Base-by-base conservation (phyloP, 176 grass and related monocot species). In the Cenchrus purpureus region DNA sequence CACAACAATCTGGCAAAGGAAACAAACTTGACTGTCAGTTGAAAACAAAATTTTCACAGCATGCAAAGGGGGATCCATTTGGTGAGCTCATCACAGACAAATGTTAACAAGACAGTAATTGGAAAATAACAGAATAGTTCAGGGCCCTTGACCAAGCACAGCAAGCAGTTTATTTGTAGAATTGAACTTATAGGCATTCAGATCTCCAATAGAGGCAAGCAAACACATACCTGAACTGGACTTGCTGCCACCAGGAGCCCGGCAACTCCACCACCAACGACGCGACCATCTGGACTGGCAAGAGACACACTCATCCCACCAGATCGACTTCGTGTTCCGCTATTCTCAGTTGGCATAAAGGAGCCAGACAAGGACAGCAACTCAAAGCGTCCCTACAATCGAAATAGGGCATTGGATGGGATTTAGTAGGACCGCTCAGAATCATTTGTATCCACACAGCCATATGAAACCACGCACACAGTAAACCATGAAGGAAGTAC, bases 221-320 rank as follows among this genome's bases (percentile, higher is more conserved):
- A 57, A 31, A 42, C 10, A n/a, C 83, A 74, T 74, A 98, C 95
- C 91, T 98, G 93, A 81, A 98, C 87, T 56, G 93, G 95, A 77
- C 91, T 93, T 20, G 95, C 92, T 45, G 95, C 95, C 71, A 98
- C 91, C 7, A 98, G 88, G 62, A 98, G 79, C 28, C 95, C 95
- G 12, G 91, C 93, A 73, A 98, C 87, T 50, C 93, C 89, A 69
- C 95, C 95, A 50, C 92, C 95, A 2, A 98, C 92, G 46, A 98
- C 95, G 67, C 95, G 92, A 11, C 95, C 95, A 73, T 95, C 93
- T 37, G 91, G 89, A 55, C 93, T 91, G 8, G 93, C 92, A 78
- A 95, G 87, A 82, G 91, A 93, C 45, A 98, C 95, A 68, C 95
- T 98, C 95, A 98, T 95, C 34, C 95, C 95, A 72, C 95, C 95